Evolutionary conservation across 2,329 filamentous ascomycete species (phyloP).

Genomic region (Botrytis aclada): DNA sequence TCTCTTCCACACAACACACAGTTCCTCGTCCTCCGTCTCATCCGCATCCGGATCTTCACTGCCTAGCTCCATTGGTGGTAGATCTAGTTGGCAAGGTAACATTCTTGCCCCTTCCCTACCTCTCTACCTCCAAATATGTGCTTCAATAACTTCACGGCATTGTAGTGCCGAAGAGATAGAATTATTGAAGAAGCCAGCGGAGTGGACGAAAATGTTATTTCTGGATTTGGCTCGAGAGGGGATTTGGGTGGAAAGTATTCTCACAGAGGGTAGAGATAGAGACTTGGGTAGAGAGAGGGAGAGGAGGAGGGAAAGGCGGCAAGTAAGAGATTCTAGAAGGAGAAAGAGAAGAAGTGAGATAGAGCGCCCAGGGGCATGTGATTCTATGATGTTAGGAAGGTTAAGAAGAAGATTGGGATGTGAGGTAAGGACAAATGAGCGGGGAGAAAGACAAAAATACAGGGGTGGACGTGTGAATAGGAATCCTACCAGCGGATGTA

Average conservation of each 20-base stretch:
- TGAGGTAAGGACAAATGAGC: neutral
- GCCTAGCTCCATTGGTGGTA: neutral
- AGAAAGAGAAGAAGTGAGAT: neutral
- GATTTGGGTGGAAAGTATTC: neutral
- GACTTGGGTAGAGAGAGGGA: neutral
- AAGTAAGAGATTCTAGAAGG: neutral
- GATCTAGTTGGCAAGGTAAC: slow-evolving; percentile 10
- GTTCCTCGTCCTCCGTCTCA: neutral
- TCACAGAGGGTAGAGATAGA: neutral
- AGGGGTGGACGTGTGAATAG: neutral
- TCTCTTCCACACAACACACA: neutral
- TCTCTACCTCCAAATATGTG: slow-evolving; percentile 3
- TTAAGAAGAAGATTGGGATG: neutral
- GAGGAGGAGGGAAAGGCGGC: neutral
- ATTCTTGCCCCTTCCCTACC: slow-evolving; percentile 10
- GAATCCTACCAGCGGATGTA: neutral
- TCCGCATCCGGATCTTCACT: neutral
- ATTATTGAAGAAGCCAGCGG: neutral
- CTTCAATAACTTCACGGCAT: neutral
- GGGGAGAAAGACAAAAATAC: neutral
- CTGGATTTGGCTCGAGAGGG: neutral
- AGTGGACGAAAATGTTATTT: slow-evolving; percentile 10
- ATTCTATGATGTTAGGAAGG: neutral
- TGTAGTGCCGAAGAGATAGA: neutral
- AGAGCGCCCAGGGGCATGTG: neutral